Conservation (phyloP, 2,329 filamentous ascomycete species). For the Fusarium pininemorale region DNA sequence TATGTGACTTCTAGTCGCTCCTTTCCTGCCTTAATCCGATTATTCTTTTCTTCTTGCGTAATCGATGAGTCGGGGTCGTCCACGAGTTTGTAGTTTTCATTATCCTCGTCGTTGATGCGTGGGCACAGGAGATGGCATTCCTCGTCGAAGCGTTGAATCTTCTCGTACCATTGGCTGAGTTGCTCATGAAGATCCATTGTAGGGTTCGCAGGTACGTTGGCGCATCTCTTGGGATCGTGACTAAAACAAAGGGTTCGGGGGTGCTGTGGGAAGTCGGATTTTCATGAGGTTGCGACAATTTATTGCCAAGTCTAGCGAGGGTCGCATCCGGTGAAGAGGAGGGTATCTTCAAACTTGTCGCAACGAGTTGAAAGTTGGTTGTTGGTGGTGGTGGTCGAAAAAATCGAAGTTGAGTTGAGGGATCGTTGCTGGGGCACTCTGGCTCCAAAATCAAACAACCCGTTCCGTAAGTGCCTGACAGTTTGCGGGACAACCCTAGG, state of each 20-base stretch:
- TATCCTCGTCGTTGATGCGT: constrained; percentile 68
- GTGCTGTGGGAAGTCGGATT: neutral
- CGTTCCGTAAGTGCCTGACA: constrained; percentile 6
- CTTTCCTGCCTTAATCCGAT: constrained; percentile 64
- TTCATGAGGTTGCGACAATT: constrained; percentile 1
- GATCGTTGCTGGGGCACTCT: constrained; percentile 30
- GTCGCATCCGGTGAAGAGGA: neutral
- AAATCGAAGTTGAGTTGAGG: constrained; percentile 8
- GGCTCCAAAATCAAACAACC: constrained; percentile 11
- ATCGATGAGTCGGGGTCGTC: constrained; percentile 63
- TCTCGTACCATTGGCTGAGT: constrained; percentile 55
- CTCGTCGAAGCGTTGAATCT: constrained; percentile 54
- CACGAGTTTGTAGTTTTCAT: constrained; percentile 63
- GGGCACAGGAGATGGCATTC: constrained; percentile 75
- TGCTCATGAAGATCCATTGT: constrained; percentile 55
- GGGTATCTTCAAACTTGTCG: neutral
- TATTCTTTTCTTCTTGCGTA: constrained; percentile 59
- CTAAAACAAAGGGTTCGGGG: constrained; percentile 4
- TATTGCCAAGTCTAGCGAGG: neutral
- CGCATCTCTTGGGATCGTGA: constrained; percentile 33
- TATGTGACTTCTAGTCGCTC: constrained; percentile 69
- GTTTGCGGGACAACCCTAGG: neutral
- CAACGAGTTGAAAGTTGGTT: neutral
- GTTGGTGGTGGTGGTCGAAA: neutral
- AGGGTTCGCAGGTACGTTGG: constrained; percentile 9